phyloP scores from a whole-genome alignment of 768 basidiomycete species.

The Cubamyces lactineus region DNA sequence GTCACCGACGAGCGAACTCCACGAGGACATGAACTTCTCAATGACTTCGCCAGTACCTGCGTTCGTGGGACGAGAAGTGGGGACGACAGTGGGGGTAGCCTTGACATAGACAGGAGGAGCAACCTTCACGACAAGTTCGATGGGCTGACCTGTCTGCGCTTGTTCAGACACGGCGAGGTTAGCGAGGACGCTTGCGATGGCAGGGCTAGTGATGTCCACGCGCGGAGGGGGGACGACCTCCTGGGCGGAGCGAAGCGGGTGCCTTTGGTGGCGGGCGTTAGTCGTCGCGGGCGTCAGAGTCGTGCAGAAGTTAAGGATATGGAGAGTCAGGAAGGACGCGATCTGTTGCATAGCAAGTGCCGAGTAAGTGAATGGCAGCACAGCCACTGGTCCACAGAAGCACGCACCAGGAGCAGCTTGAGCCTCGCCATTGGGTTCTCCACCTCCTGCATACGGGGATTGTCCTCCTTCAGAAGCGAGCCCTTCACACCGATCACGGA shows the following conservation, averaged over 20 bases:
- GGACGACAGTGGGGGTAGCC: conserved; percentile 43
- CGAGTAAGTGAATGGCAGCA: conserved; percentile 1
- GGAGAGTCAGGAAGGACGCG: conserved; percentile 86
- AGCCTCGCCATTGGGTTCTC: conserved; percentile 85
- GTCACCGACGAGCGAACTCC: conserved; percentile 92
- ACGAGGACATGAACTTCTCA: conserved; percentile 86
- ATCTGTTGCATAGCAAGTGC: conserved; percentile 50
- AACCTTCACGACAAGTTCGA: conserved; percentile 58
- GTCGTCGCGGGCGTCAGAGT: conserved; percentile 78
- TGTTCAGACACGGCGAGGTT: conserved; percentile 49
- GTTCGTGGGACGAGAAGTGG: conserved; percentile 26
- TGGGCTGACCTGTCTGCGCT: conserved; percentile 11
- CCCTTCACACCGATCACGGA: conserved; percentile 52
- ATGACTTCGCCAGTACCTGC: conserved; percentile 54
- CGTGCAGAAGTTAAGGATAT: conserved; percentile 90
- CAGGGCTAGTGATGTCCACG: conserved; percentile 71
- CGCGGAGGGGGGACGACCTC: conserved; percentile 44
- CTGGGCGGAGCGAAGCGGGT: conserved; percentile 28
- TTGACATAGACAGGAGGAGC: conserved; percentile 61
- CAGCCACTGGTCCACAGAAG: conserved; percentile 1
- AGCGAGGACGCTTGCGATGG: conserved; percentile 59
- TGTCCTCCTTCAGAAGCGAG: conserved; percentile 51
- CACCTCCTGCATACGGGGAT: conserved; percentile 47
- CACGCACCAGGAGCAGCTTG: conserved; percentile 82
- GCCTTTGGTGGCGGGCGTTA: conserved; percentile 48